Percentiles rank a stretch among this genome's conserved stretches.
Conservation (phyloP, 306 rosid genomes). For the Vicia faba region DNA sequence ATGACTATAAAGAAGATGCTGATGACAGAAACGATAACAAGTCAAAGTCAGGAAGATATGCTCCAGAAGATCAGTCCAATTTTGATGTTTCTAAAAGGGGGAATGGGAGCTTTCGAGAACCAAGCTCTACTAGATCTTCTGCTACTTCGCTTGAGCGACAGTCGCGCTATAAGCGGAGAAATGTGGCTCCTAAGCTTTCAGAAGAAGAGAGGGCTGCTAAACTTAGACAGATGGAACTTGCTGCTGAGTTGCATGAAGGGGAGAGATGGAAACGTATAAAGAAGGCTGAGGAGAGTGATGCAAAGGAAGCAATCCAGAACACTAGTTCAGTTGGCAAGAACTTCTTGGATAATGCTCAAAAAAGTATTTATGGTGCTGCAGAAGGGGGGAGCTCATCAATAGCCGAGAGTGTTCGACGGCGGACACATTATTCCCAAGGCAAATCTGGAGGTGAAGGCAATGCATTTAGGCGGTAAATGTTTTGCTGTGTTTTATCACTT, state of each 20-base stretch:
- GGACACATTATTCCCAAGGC: constrained; percentile 85
- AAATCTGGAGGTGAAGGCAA: constrained; percentile 62
- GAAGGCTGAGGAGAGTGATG: constrained; percentile 83
- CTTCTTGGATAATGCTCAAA: constrained; percentile 83
- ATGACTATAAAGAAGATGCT: constrained; percentile 35
- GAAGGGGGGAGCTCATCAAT: constrained; percentile 88
- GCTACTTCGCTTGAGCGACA: constrained; percentile 38
- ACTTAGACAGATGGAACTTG: constrained; percentile 84
- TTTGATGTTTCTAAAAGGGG: constrained; percentile 38
- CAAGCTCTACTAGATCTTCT: constrained; percentile 38
- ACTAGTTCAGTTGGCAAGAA: constrained; percentile 52
- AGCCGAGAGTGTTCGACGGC: constrained; percentile 92
- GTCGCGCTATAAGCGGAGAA: constrained; percentile 55
- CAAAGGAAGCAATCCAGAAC: constrained; percentile 55
- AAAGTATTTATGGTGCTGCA: constrained; percentile 78
- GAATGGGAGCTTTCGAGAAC: constrained; percentile 44
- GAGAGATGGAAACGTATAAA: constrained; percentile 90
- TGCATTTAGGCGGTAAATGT: constrained; percentile 68
- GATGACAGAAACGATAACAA: constrained; percentile 50
- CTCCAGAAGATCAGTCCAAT: constrained; percentile 44
- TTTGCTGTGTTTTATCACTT: constrained; percentile 9
- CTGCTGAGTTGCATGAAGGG: constrained; percentile 94
- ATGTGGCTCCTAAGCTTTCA: constrained; percentile 67
- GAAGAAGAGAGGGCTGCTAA: constrained; percentile 89
- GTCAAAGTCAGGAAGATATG: constrained; percentile 47